Evolutionary conservation across 2,329 filamentous ascomycete species (phyloP).

Genomic region (Madurella fahalii): DNA sequence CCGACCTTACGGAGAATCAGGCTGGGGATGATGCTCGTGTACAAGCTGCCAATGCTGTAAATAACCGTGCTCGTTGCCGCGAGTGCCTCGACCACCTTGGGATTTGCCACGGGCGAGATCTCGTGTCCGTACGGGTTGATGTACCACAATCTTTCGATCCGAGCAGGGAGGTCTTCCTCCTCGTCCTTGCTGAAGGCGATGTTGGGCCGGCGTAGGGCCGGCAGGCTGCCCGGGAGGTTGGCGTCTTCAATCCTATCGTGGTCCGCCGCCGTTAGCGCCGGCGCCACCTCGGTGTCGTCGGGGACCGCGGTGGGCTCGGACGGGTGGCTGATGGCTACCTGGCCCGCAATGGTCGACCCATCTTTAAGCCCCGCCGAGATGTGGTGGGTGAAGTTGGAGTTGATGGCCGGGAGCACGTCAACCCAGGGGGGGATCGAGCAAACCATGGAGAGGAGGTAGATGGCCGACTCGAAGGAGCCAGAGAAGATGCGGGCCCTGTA

Average conservation of each 20-base stretch:
- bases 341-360: constrained; percentile 76
- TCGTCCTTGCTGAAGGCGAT: constrained; percentile 75
- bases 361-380: constrained; percentile 79
- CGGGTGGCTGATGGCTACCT: constrained; percentile 89
- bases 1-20: constrained; percentile 75
- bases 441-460: constrained; percentile 83
- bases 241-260: constrained; percentile 72
- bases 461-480: constrained; percentile 86
- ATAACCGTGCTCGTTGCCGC: constrained; percentile 63
- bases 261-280: constrained; percentile 36
- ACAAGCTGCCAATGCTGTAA: constrained; percentile 91
- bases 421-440: constrained; percentile 76
- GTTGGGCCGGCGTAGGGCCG: constrained; percentile 73
- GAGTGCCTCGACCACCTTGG: constrained; percentile 69
- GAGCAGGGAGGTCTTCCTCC: constrained; percentile 69
- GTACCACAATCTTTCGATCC: constrained; percentile 86
- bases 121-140: constrained; percentile 99
- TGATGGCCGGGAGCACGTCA: constrained; percentile 81
- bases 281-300: constrained; percentile 28
- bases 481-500: constrained; percentile 73
- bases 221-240: constrained; percentile 75
- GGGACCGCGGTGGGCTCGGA: constrained; percentile 57
- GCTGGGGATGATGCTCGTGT: constrained; percentile 82
- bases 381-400: constrained; percentile 93
- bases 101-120: constrained; percentile 79